Percentiles rank a stretch among this genome's conserved stretches.
Conservation (phyloP, 345 rosid genomes). For the Pugionium cornutum region DNA sequence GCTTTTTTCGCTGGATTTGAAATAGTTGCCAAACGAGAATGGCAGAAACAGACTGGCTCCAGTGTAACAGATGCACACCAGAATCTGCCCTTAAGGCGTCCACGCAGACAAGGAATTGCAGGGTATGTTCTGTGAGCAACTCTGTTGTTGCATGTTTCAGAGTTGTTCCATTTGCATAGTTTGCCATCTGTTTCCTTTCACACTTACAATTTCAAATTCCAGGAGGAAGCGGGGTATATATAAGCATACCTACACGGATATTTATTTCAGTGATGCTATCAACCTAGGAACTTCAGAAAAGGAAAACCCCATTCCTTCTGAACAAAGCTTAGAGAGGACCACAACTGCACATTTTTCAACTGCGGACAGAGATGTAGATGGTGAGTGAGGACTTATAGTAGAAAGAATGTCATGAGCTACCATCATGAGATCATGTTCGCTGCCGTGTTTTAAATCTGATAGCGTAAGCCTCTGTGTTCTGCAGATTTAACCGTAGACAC, state of each 20-base stretch:
- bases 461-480: slow-evolving; percentile 17
- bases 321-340: slow-evolving; percentile 39
- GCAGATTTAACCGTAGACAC: slow-evolving; percentile 49
- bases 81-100: slow-evolving; percentile 42
- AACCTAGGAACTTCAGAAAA: slow-evolving; percentile 45
- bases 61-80: slow-evolving; percentile 43
- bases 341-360: slow-evolving; percentile 37
- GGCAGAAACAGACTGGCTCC: slow-evolving; percentile 65
- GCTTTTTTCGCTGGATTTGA: slow-evolving; percentile 25
- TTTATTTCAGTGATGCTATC: slow-evolving; percentile 28
- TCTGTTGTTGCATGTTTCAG: slow-evolving; percentile 6
- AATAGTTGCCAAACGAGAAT: slow-evolving; percentile 67
- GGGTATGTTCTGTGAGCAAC: slow-evolving; percentile 46
- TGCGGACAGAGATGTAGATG: slow-evolving; percentile 40
- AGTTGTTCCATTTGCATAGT: slow-evolving; percentile 14
- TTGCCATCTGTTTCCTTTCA: slow-evolving; percentile 12
- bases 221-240: slow-evolving; percentile 56
- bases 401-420: slow-evolving; percentile 7
- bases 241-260: slow-evolving; percentile 41
- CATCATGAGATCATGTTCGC: slow-evolving; percentile 27
- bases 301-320: slow-evolving; percentile 37
- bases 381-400: slow-evolving; percentile 46
- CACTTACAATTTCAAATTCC: slow-evolving; percentile 24
- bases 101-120: slow-evolving; percentile 64
- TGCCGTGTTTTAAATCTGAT: slow-evolving; percentile 34